phyloP scores from a whole-genome alignment of 108 stramenopile genomes.

The Cyclostephanos invisitatus region DNA sequence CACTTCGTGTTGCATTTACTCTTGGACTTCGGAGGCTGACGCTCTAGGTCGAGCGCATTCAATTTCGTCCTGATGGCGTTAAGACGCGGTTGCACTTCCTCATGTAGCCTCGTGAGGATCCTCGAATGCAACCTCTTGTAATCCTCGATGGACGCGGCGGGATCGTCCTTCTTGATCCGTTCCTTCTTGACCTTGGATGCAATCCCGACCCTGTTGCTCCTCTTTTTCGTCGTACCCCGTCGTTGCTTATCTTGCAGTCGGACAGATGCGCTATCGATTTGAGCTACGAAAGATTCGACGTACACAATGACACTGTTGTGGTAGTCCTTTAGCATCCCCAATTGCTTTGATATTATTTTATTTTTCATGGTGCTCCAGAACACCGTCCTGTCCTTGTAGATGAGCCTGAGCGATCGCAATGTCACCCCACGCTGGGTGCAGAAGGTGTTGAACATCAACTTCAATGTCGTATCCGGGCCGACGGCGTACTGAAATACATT shows the following conservation, averaged over 20 bases:
- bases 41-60: constrained; percentile 17
- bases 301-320: background rate
- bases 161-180: too few species aligned
- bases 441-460: background rate
- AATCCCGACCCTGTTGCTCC: too few species aligned
- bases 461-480: background rate
- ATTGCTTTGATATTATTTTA: background rate
- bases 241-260: background rate
- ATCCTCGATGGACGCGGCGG: too few species aligned
- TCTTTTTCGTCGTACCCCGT: too few species aligned
- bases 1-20: background rate
- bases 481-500: background rate
- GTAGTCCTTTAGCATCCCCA: background rate
- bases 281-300: background rate
- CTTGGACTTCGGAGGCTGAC: background rate
- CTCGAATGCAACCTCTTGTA: too few species aligned
- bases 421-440: background rate
- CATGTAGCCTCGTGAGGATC: constrained; percentile 12
- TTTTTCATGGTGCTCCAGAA: background rate
- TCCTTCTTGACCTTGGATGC: too few species aligned
- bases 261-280: too few species aligned
- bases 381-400: background rate
- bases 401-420: background rate
- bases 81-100: constrained; percentile 24
- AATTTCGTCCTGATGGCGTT: constrained; percentile 19